Base-by-base conservation (phyloP, 805 yeast genomes). In the Pichia kluyveri region DNA sequence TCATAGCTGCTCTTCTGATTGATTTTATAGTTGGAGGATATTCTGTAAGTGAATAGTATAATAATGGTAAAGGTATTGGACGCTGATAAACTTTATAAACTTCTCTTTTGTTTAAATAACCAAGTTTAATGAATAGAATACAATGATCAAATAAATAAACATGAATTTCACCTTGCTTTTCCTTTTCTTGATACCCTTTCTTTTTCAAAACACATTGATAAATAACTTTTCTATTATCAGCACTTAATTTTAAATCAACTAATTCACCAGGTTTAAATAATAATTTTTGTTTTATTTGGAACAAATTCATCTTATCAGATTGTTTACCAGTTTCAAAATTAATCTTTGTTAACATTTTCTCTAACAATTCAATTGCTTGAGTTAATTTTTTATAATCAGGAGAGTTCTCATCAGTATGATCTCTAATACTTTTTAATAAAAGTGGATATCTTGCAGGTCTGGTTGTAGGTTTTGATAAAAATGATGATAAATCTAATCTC, bases 361-460 rank as follows among this genome's bases (percentile, higher is more conserved):
- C 81, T 37, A 91, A 76, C 56, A 83, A 79, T 44, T 80, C 86
- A 54, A 85, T 77, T 1, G 96, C 95, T 53, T 79, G 80, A 26
- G 76, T 72, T 49, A 93, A 69, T 55, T 82, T 77, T 46, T 76
- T 77, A 58, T 75, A 76, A 55, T 90, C 96, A 1, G 86, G 81
- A 8, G 81, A 75, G 27, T 80, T 85, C n/a, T 83, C 82, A 46
- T 75, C 77, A 0, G 98, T 89, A 53, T 80, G 78, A 62, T 93
- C 91, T 54, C 87, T 71, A 36, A 93, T 86, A 43, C 91, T 93
- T 49, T 79, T 82, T 23, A 91, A 72, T 49, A 93, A 72, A 44
- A 93, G 69, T 54, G 95, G 96, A 67, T 93, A 93, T 55, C 98
- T 74, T 10, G 97, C 98, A 32, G 96, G 89, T 62, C 99, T 78